Base-by-base conservation (phyloP, 2,329 filamentous ascomycete genomes). In the Colletotrichum zoysiae region DNA sequence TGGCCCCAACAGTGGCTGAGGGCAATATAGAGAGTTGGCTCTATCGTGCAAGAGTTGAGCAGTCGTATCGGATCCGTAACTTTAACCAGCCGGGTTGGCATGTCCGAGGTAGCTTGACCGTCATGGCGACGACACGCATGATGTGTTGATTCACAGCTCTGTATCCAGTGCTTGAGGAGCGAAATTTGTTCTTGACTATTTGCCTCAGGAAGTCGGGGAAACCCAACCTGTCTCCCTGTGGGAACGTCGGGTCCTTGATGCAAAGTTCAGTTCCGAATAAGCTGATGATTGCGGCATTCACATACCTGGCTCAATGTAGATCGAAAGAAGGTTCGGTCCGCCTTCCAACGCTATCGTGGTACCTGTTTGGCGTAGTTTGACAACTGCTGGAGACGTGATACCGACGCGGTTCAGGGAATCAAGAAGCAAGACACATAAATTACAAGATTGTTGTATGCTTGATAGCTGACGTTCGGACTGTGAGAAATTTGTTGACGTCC, bases 1-100 rank as follows among this genome's bases (percentile, higher is more conserved):
- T 48, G 23, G 2, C 75, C 74, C 76, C 76, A 76, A 33, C 74
- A 76, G 46, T 77, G 76, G 44, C 75, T 76, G 14, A 80, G 30
- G 38, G 71, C 64, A 7, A 70, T 42, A 30, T 73, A 73, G 3
- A 30, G 42, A 20, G 44, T 48, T 16, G 33, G 26, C 20, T 26
- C 14, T n/a, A 65, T 42, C n/a, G 44, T 46, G 11, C 46, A 44
- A 6, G 51, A 59, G 1, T 8, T 12, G 40, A 70, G 8, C 12
- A 70, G 12, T 6, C 26, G 38, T 3, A 70, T 40, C 12, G 55
- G 60, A 12, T 60, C 30, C 2, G 38, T 55, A 8, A 65, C 61
- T 23, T 60, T 55, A 48, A 70, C 38, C 2, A 70, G 61, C 3
- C 67, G 67, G 5, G 67, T 70, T 14, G 67, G 67, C 61, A 42